Percentiles rank a stretch among this genome's conserved stretches.
phyloP scores from a whole-genome alignment of 495 filamentous ascomycete genomes.

The Penicillium flavigenum region DNA sequence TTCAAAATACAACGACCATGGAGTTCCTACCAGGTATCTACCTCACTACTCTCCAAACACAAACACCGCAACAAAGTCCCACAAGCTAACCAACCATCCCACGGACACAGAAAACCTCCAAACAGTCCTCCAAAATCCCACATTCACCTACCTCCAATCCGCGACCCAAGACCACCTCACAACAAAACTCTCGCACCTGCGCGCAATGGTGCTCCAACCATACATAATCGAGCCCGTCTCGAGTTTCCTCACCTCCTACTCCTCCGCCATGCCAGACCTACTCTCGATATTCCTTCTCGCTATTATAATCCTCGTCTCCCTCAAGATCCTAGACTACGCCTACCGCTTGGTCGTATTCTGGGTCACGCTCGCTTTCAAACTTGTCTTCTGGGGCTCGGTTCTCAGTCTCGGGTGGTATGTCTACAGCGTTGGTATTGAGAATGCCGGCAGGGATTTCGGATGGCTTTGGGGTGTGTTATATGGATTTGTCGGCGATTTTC shows the following conservation, averaged over 20 bases:
- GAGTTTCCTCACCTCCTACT: constrained; percentile 48
- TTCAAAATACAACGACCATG: constrained; percentile 14
- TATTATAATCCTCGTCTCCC: constrained; percentile 56
- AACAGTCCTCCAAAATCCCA: constrained; percentile 30
- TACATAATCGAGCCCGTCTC: constrained; percentile 45
- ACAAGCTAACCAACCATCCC: constrained; percentile 5
- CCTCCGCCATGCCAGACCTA: constrained; percentile 56
- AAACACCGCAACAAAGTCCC: background rate
- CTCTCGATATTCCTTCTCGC: constrained; percentile 57
- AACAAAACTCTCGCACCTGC: constrained; percentile 36
- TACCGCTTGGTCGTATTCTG: constrained; percentile 71
- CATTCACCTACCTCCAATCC: constrained; percentile 20
- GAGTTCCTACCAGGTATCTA: constrained; percentile 27
- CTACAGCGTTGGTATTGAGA: constrained; percentile 63
- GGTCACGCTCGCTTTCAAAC: constrained; percentile 56
- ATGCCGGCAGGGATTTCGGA: constrained; percentile 56
- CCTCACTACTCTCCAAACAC: background rate
- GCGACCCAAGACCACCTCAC: constrained; percentile 25
- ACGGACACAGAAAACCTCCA: constrained; percentile 24
- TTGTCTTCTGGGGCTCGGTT: constrained; percentile 60
- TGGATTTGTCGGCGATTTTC: constrained; percentile 59
- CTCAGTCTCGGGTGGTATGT: constrained; percentile 52
- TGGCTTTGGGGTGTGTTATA: constrained; percentile 53
- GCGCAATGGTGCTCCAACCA: constrained; percentile 39
- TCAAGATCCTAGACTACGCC: constrained; percentile 66